These are phyloP conservation scores for Pseudogymnoascus sp. DNA, from an alignment of 2,329 filamentous ascomycete genomes.

Conservation along the genomic window DNA sequence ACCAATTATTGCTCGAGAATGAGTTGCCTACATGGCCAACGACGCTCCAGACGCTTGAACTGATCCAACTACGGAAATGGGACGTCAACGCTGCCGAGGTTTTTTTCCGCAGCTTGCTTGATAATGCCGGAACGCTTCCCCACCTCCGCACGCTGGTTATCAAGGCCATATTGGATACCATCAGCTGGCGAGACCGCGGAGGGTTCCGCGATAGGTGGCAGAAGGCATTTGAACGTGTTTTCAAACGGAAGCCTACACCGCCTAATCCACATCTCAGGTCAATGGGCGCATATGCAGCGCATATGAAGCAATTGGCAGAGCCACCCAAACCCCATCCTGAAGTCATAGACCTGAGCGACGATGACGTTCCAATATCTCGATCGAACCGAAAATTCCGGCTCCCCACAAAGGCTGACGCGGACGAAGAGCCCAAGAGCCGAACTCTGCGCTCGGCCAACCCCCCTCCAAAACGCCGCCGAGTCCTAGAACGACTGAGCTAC, in stretches of 20 bases:
- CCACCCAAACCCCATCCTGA: not conserved
- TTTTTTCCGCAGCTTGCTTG: constrained; percentile 71
- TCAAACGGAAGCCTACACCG: constrained; percentile 41
- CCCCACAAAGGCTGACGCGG: not conserved
- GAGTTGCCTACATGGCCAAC: constrained; percentile 73
- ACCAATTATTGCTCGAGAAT: constrained; percentile 51
- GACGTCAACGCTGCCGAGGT: constrained; percentile 58
- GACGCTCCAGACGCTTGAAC: constrained; percentile 60
- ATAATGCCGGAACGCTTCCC: constrained; percentile 57
- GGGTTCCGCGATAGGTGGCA: constrained; percentile 73
- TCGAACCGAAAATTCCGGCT: not conserved
- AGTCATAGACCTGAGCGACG: not conserved
- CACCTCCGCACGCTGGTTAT: constrained; percentile 63
- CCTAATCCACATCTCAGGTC: constrained; percentile 13
- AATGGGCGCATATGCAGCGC: constrained; percentile 3
- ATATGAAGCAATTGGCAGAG: not conserved
- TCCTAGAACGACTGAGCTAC: not conserved
- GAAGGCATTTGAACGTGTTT: constrained; percentile 58
- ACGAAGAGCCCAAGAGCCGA: not conserved
- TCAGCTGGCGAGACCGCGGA: constrained; percentile 71
- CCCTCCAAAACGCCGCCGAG: constrained; percentile 9
- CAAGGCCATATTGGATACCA: constrained; percentile 67
- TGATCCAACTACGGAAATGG: constrained; percentile 72
- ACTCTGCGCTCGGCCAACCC: constrained; percentile 17
- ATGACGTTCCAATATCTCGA: not conserved